Evolutionary conservation across 208 protist genomes (phyloP).

Genomic region (Leishmania tarentolae): DNA sequence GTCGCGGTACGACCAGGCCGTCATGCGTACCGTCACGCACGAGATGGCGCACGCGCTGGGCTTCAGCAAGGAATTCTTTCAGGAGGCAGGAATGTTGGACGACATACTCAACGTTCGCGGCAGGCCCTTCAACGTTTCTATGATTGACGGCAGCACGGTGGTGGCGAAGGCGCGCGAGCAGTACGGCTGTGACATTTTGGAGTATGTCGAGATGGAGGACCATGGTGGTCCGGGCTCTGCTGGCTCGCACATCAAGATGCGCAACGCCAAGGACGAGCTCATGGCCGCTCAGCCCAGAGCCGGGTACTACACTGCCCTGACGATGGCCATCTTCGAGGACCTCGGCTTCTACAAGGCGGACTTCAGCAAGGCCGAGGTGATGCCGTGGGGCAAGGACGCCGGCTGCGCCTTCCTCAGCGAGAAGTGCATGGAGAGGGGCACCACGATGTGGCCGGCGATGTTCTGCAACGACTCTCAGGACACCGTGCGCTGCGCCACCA

Average conservation of each 20-base stretch:
- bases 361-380: constrained; percentile 60
- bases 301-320: constrained; percentile 70
- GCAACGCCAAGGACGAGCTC: constrained; percentile 81
- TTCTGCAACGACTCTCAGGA: constrained; percentile 32
- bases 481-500: neutral
- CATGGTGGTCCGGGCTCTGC: neutral
- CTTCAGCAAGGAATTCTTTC: neutral
- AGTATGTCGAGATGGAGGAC: constrained; percentile 85
- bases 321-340: constrained; percentile 82
- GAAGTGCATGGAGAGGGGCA: constrained; percentile 40
- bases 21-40: constrained; percentile 50
- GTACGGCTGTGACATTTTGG: constrained; percentile 62
- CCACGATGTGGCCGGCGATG: constrained; percentile 46
- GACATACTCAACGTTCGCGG: neutral
- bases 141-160: neutral
- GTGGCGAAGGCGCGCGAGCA: constrained; percentile 4
- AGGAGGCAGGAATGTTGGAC: too few relatives aligned
- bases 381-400: constrained; percentile 62
- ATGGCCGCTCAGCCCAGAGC: constrained; percentile 50
- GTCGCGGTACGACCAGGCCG: too few relatives aligned
- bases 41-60: constrained; percentile 90
- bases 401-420: constrained; percentile 63
- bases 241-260: constrained; percentile 84
- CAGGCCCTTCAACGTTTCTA: neutral
- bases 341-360: constrained; percentile 77